Conservation (phyloP, 78 protist genomes). For the Mastigamoeba balamuthi region DNA sequence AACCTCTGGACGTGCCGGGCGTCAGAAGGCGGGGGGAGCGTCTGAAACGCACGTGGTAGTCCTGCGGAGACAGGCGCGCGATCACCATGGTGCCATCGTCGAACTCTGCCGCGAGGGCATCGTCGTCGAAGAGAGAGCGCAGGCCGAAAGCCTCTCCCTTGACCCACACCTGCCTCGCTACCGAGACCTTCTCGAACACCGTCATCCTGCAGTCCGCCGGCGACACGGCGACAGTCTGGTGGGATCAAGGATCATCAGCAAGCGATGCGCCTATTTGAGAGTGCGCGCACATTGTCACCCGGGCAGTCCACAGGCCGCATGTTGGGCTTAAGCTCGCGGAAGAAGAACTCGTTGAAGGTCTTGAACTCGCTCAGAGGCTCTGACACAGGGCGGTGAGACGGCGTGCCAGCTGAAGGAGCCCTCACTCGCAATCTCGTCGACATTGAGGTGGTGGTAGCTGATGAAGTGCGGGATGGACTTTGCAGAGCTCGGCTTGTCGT, state of each 20-base stretch:
- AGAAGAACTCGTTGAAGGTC: neutral
- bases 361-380: neutral
- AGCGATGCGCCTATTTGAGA: too few relatives aligned
- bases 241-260: too few relatives aligned
- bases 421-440: neutral
- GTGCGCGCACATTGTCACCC: too few relatives aligned
- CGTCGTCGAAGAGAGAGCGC: neutral
- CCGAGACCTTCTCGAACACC: neutral
- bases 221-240: neutral
- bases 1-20: neutral
- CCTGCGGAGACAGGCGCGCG: neutral
- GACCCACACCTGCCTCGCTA: neutral
- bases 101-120: neutral
- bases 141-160: too few relatives aligned
- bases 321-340: neutral
- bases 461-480: neutral
- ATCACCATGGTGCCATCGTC: neutral
- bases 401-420: neutral
- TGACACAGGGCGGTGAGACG: neutral
- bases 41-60: neutral
- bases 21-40: neutral
- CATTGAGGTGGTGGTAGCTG: neutral
- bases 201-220: neutral
- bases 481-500: neutral
- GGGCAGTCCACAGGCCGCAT: neutral